A percentile compares a stretch with the other conserved stretches of the same genome.
These are phyloP conservation scores for Rusavskia elegans DNA, from an alignment of 495 filamentous ascomycete genomes.

Conservation along the genomic window DNA sequence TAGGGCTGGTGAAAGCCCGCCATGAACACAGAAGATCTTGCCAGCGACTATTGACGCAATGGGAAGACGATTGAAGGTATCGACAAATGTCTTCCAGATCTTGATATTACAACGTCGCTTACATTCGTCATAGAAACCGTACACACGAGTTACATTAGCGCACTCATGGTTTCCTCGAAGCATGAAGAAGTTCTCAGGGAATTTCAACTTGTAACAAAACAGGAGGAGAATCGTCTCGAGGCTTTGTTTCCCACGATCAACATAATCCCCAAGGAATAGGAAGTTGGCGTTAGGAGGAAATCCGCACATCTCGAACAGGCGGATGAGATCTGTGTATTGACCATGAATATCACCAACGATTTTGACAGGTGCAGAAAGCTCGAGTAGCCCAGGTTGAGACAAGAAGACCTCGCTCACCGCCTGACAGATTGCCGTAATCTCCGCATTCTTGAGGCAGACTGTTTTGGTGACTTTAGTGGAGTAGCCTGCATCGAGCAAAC, in stretches of 20 bases:
- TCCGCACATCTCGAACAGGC: conserved; percentile 98
- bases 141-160: conserved; percentile 95
- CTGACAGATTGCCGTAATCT: conserved; percentile 83
- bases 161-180: conserved; percentile 96
- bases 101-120: conserved; percentile 96
- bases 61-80: conserved; percentile 92
- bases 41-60: conserved; percentile 93
- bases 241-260: conserved; percentile 94
- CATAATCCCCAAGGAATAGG: conserved; percentile 93
- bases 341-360: conserved; percentile 98
- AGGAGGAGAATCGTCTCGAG: conserved; percentile 92
- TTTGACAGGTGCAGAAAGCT: conserved; percentile 93
- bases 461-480: conserved; percentile 95
- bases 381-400: conserved; percentile 78
- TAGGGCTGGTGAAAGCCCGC: conserved; percentile 81
- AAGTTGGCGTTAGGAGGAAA: conserved; percentile 91
- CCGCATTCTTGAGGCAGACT: conserved; percentile 91
- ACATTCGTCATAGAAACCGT: conserved; percentile 99
- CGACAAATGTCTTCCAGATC: conserved; percentile 97
- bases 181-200: conserved; percentile 97
- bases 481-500: conserved; percentile 87
- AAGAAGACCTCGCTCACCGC: conserved; percentile 79
- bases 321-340: conserved; percentile 92
- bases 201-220: conserved; percentile 97
- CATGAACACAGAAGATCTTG: conserved; percentile 99